Percentiles rank a stretch among this genome's conserved stretches.
Evolutionary conservation across 805 yeast genomes (phyloP).

Genomic region (Blastobotrys parvus): DNA sequence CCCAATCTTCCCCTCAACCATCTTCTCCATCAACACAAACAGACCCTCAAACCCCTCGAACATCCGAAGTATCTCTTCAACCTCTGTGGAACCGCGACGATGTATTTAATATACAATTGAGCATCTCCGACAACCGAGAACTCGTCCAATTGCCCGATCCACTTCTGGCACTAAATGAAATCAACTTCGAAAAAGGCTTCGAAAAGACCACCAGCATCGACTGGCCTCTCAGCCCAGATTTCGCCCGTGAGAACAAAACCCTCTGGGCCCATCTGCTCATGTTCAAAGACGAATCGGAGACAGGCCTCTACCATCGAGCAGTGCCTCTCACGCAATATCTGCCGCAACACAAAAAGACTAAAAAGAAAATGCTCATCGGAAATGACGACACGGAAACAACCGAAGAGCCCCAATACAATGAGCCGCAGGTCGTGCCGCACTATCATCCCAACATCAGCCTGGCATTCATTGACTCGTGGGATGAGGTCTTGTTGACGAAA

Average conservation of each 20-base stretch:
- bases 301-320: conserved; percentile 9
- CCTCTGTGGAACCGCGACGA: too few species aligned
- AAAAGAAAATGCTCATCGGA: conserved; percentile 25
- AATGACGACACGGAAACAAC: conserved; percentile 12
- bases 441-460: conserved; percentile 34
- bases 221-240: not conserved
- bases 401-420: conserved; percentile 2
- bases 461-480: conserved; percentile 19
- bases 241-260: conserved; percentile 23
- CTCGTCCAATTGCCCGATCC: too few species aligned
- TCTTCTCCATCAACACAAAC: not conserved
- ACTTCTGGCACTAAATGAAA: not conserved
- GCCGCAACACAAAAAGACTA: conserved; percentile 23
- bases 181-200: not conserved
- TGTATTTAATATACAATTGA: too few species aligned
- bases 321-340: conserved; percentile 24
- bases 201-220: too few species aligned
- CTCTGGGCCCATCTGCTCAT: conserved; percentile 27
- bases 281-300: conserved; percentile 14
- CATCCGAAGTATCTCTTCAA: not conserved
- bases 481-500: conserved; percentile 15
- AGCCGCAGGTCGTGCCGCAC: conserved; percentile 22
- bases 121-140: too few species aligned
- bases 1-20: too few species aligned
- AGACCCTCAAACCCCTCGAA: too few species aligned